Evolutionary conservation across 768 basidiomycete genomes (phyloP), one percentile per base, ranked within the genome.

Genomic region (Pulveroboletus sp.): DNA sequence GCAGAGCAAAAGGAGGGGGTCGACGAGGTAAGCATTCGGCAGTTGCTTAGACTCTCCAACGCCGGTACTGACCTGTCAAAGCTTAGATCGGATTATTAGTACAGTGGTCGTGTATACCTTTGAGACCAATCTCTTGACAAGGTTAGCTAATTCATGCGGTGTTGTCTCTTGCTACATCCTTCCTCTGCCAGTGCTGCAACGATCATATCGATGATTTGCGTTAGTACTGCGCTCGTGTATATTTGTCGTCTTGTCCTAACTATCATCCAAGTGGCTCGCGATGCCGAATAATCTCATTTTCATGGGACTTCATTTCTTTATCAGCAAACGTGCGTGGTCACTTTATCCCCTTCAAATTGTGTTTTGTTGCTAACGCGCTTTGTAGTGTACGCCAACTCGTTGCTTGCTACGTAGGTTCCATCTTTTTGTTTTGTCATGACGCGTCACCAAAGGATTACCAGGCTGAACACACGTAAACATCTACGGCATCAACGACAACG

Each of bases 271-370:
- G 79, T 80, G 79, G 79, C 52, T 79, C 13, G 51, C 62, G 8
- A 72, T 77, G 67, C 72, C 74, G 6, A 50, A 60, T 13, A 78
- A 79, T 49, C 69, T 80, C 5, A 63, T 80, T 10, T 80, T 79
- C 55, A 70, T 78, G 75, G 79, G 72, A 2, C 53, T 81, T 5
- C 76, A 80, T 56, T 76, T 80, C 50, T 68, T 78, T 20, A 80
- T 81, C 46, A 70, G 73, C 56, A 81, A 81, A 63, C 57, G 76
- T 77, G 46, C 42, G 72, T 57, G 14, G 13, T 51, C 24, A 3
- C 20, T 14, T 37, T 21, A 4, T 5, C 33, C 7, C 20, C 24
- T 9, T 35, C 0, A 1, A 35, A 23, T 2, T 1, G 5, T 17
- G n/a, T 34, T 42, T 51, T 35, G 6, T 23, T 46, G n/a, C 56